phyloP scores from a whole-genome alignment of 2,329 filamentous ascomycete genomes.

The Microdochium bolleyi region DNA sequence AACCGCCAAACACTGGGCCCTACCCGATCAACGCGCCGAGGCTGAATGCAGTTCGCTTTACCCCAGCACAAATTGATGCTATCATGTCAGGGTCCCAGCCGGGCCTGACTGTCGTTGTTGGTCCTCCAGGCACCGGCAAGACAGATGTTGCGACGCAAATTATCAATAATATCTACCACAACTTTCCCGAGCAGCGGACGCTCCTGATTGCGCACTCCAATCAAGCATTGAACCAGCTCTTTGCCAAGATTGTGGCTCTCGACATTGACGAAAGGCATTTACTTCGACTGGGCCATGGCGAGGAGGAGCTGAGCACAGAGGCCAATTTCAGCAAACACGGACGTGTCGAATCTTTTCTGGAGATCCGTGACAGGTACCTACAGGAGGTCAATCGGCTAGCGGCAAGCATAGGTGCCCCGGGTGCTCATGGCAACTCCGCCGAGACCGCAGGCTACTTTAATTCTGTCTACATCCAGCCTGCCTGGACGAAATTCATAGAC shows the following conservation, averaged over 20 bases:
- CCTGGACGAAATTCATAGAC: constrained; percentile 81
- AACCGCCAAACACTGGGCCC: constrained; percentile 78
- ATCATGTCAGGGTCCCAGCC: constrained; percentile 92
- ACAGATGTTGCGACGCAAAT: constrained; percentile 99
- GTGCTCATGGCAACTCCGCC: constrained; percentile 91
- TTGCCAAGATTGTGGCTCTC: constrained; percentile 93
- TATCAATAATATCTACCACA: constrained; percentile 98
- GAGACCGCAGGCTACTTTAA: constrained; percentile 98
- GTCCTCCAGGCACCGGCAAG: constrained; percentile 93
- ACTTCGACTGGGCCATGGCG: constrained; percentile 84
- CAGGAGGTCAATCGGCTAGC: constrained; percentile 82
- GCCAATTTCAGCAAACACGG: constrained; percentile 90
- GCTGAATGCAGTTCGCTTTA: constrained; percentile 79
- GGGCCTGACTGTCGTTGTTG: constrained; percentile 87
- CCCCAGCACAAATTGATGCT: constrained; percentile 82
- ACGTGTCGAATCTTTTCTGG: constrained; percentile 88
- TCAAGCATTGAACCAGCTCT: constrained; percentile 93
- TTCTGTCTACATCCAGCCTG: constrained; percentile 79
- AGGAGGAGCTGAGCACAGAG: constrained; percentile 85
- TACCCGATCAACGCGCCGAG: constrained; percentile 81
- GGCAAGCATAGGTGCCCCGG: constrained; percentile 74
- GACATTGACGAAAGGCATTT: constrained; percentile 95
- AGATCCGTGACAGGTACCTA: constrained; percentile 73
- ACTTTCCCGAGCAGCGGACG: constrained; percentile 88
- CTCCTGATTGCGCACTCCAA: constrained; percentile 94